Evolutionary conservation across 169 alveolate genomes (phyloP).

Genomic region (Plasmodium adleri): DNA sequence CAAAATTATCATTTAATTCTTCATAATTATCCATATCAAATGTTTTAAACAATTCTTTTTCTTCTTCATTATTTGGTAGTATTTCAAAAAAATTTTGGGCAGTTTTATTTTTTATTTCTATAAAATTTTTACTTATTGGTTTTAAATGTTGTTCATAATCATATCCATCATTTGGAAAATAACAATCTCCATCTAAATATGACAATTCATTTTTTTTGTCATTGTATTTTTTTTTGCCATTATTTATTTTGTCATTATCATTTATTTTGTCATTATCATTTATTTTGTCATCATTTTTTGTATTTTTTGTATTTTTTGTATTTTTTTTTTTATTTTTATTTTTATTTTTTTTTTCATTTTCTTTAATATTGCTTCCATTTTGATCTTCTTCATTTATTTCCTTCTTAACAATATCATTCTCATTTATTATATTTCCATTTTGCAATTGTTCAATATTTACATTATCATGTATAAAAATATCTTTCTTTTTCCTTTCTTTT

Average conservation of each 20-base stretch:
- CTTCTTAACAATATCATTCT: not conserved
- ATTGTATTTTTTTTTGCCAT: too few relatives aligned
- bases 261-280: too few relatives aligned
- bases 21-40: slow-evolving; percentile 80
- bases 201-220: slow-evolving; percentile 23
- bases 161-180: slow-evolving; percentile 87
- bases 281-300: too few relatives aligned
- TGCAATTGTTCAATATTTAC: not conserved
- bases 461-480: not conserved
- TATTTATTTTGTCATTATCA: too few relatives aligned
- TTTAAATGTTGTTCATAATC: slow-evolving; percentile 86
- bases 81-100: slow-evolving; percentile 38
- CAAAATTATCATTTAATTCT: slow-evolving; percentile 85
- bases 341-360: slow-evolving; percentile 7
- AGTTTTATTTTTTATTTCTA: slow-evolving; percentile 63
- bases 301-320: not conserved
- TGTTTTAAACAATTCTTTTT: slow-evolving; percentile 81
- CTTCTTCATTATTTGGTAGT: slow-evolving; percentile 75
- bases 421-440: not conserved
- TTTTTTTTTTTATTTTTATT: not conserved
- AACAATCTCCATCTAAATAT: slow-evolving; percentile 85
- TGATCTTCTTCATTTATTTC: not conserved
- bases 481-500: not conserved
- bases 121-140: slow-evolving; percentile 81
- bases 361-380: not conserved